A percentile compares a stretch with the other conserved stretches of the same genome.
Evolutionary conservation across 306 rosid species (phyloP).

Genomic region (Vicia sativa): DNA sequence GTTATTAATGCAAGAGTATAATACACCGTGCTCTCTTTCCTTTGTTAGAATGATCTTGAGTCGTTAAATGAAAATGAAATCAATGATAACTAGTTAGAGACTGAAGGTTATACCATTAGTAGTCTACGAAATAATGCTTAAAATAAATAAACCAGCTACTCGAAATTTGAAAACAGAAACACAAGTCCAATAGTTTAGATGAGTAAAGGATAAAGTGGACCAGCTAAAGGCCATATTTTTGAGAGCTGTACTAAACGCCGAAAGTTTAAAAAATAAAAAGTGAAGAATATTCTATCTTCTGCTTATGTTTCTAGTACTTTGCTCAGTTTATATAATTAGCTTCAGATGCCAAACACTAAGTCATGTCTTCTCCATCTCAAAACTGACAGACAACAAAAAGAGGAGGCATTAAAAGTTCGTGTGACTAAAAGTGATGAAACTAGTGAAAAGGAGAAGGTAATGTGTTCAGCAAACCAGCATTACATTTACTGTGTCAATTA

Average conservation of each 20-base stretch:
- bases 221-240: background rate
- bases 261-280: background rate
- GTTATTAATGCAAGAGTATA: background rate
- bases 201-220: background rate
- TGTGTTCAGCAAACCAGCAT: conserved; percentile 16
- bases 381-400: conserved; percentile 71
- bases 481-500: conserved; percentile 27
- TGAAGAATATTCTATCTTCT: background rate
- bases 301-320: conserved; percentile 29
- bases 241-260: background rate
- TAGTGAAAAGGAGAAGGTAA: conserved; percentile 92
- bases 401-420: conserved; percentile 93
- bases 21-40: background rate
- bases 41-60: conserved; percentile 2
- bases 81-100: conserved; percentile 1
- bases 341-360: conserved; percentile 25
- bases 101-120: conserved; percentile 2
- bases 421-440: conserved; percentile 70
- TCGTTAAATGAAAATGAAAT: conserved; percentile 3
- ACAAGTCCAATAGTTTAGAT: background rate
- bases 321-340: conserved; percentile 20
- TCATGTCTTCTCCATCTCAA: background rate
- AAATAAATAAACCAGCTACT: conserved; percentile 12
- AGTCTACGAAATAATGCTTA: background rate
- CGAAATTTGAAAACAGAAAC: conserved; percentile 6